A percentile compares a stretch with the other conserved stretches of the same genome.
These are phyloP conservation scores for Colletotrichum cordylinicola DNA, from an alignment of 2,329 filamentous ascomycete species.

Conservation along the genomic window DNA sequence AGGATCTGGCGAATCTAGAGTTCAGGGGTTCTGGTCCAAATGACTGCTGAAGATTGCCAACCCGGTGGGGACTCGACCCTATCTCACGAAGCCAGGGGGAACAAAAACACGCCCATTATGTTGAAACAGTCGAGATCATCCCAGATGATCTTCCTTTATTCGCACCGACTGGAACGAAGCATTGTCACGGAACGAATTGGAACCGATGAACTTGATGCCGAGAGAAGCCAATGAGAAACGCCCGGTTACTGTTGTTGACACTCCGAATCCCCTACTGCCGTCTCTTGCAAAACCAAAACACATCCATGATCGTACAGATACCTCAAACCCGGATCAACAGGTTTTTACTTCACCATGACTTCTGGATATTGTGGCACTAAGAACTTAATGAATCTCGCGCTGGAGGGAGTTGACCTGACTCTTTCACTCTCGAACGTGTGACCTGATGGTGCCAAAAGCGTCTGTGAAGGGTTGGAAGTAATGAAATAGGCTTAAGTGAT, in stretches of 20 bases:
- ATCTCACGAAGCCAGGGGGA: neutral
- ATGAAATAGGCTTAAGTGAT: neutral
- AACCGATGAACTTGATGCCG: neutral
- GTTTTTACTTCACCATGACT: neutral
- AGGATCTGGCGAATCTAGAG: neutral
- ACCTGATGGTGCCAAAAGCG: neutral
- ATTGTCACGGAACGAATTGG: neutral
- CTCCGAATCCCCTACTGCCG: neutral
- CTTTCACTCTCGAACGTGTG: neutral
- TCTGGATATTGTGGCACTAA: neutral
- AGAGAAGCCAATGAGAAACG: neutral
- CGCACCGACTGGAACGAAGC: neutral
- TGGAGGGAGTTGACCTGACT: neutral
- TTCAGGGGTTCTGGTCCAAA: neutral
- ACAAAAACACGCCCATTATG: neutral
- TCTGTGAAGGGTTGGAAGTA: neutral
- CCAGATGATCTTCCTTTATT: neutral
- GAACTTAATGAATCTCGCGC: neutral
- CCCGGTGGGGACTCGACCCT: neutral
- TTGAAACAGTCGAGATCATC: neutral
- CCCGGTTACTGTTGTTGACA: neutral
- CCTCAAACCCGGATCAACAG: neutral
- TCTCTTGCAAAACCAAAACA: neutral
- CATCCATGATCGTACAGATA: neutral
- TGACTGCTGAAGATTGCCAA: neutral